Evolutionary conservation across 768 basidiomycete species (phyloP).

Genomic region (Auriscalpium vulgare): DNA sequence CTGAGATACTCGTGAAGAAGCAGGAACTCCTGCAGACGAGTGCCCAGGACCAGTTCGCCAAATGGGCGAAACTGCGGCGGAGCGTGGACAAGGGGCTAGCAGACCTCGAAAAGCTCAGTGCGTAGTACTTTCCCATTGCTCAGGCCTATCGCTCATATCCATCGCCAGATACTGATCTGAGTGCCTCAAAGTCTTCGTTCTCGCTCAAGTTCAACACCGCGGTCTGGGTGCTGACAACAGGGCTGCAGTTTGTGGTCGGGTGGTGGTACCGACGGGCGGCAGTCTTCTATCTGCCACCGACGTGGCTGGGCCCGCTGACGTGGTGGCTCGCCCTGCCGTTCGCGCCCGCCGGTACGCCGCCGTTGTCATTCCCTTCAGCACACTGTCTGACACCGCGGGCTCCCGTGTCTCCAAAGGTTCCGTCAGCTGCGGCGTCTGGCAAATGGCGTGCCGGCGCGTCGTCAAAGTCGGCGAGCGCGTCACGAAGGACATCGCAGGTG

Average conservation of each 20-base stretch:
- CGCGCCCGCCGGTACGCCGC: conserved; percentile 67
- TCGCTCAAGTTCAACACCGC: conserved; percentile 65
- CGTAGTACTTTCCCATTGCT: conserved; percentile 23
- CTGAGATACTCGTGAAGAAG: conserved; percentile 72
- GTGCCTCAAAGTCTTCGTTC: conserved; percentile 66
- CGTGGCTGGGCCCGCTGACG: conserved; percentile 82
- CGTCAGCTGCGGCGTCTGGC: conserved; percentile 91
- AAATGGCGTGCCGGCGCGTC: conserved; percentile 88
- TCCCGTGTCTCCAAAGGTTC: conserved; percentile 46
- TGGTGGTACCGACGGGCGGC: conserved; percentile 90
- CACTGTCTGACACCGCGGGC: neutral
- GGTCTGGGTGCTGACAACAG: conserved; percentile 84
- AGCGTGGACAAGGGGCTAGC: conserved; percentile 87
- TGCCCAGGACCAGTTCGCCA: conserved; percentile 96
- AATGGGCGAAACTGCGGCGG: conserved; percentile 91
- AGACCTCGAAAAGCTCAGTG: conserved; percentile 90
- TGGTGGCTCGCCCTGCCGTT: conserved; percentile 91
- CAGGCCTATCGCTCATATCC: neutral
- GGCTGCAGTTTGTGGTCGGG: conserved; percentile 73
- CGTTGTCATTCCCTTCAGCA: neutral
- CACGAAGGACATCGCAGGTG: conserved; percentile 9
- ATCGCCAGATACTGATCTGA: conserved; percentile 63
- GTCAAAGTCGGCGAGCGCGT: conserved; percentile 62
- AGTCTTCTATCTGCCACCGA: conserved; percentile 86
- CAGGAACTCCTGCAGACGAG: conserved; percentile 83